phyloP scores from a whole-genome alignment of 2,329 filamentous ascomycete species.

The Arthroderma sp. region DNA sequence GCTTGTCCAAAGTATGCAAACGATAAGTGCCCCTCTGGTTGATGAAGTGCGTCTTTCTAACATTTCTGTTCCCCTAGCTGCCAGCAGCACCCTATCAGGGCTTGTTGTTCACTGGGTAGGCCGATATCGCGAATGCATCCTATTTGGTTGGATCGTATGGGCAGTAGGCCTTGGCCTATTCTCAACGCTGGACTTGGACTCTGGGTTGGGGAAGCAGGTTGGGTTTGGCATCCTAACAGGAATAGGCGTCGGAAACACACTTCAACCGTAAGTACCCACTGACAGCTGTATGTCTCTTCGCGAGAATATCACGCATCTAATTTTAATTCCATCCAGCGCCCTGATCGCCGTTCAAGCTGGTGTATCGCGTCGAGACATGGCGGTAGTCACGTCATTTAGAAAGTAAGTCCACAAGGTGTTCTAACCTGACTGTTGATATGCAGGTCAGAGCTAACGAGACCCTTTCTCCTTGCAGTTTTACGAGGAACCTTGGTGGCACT shows the following conservation, averaged over 20 bases:
- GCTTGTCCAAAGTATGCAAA: background rate
- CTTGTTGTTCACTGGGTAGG: conserved; percentile 41
- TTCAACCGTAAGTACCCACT: conserved; percentile 29
- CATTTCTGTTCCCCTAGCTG: conserved; percentile 27
- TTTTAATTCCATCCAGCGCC: conserved; percentile 4
- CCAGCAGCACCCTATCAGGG: conserved; percentile 39
- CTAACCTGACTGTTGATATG: background rate
- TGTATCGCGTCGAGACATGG: conserved; percentile 28
- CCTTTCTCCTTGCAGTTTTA: conserved; percentile 19
- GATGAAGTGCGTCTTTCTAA: background rate
- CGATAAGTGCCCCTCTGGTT: too few species aligned
- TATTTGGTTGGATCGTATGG: conserved; percentile 42
- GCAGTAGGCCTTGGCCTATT: conserved; percentile 40
- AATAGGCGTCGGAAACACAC: conserved; percentile 39
- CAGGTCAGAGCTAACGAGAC: background rate
- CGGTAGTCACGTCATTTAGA: conserved; percentile 26
- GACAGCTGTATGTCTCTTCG: background rate
- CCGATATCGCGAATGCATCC: conserved; percentile 41
- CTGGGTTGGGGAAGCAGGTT: conserved; percentile 40
- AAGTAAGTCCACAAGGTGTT: conserved; percentile 14
- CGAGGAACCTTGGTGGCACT: conserved; percentile 30
- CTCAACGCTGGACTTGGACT: conserved; percentile 37
- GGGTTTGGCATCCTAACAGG: conserved; percentile 42
- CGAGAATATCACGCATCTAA: conserved; percentile 5
- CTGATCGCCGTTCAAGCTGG: conserved; percentile 30